A percentile compares a stretch with the other conserved stretches of the same genome.
Evolutionary conservation across 2,329 filamentous ascomycete species (phyloP).

Genomic region (Rasamsonia emersonii): DNA sequence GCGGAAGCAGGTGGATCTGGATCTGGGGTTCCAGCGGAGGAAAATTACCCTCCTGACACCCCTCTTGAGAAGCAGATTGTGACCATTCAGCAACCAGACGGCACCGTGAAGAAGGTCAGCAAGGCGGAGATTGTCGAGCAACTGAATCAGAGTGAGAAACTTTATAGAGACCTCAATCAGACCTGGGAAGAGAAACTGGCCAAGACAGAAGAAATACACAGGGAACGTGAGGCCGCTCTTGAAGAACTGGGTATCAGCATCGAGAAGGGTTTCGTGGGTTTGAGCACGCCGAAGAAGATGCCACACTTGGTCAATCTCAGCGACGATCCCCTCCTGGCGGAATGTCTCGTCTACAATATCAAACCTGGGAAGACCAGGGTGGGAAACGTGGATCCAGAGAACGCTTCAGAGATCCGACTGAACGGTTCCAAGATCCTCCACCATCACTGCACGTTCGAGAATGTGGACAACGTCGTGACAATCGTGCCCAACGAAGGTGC

Average conservation of each 20-base stretch:
- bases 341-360: conserved; percentile 95
- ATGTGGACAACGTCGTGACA: conserved; percentile 86
- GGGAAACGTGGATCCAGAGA: conserved; percentile 82
- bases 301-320: conserved; percentile 96
- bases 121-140: conserved; percentile 98
- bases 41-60: conserved; percentile 85
- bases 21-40: conserved; percentile 54
- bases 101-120: conserved; percentile 84
- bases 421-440: conserved; percentile 89
- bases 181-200: conserved; percentile 96
- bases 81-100: conserved; percentile 79
- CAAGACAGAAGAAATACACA: conserved; percentile 96
- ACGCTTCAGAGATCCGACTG: conserved; percentile 77
- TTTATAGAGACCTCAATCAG: conserved; percentile 91
- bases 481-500: conserved; percentile 84
- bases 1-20: conserved; percentile 32
- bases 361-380: conserved; percentile 93
- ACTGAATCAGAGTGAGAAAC: conserved; percentile 89
- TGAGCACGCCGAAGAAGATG: conserved; percentile 98
- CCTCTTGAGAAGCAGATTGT: conserved; percentile 94
- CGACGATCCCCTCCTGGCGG: conserved; percentile 84
- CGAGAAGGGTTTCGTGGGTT: conserved; percentile 91
- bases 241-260: conserved; percentile 98
- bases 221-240: conserved; percentile 86
- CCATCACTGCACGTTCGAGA: conserved; percentile 91